Percentiles rank a stretch among this genome's conserved stretches.
Conservation (phyloP, 1,284 basidiomycete genomes). For the Fomitopsis palustris region DNA sequence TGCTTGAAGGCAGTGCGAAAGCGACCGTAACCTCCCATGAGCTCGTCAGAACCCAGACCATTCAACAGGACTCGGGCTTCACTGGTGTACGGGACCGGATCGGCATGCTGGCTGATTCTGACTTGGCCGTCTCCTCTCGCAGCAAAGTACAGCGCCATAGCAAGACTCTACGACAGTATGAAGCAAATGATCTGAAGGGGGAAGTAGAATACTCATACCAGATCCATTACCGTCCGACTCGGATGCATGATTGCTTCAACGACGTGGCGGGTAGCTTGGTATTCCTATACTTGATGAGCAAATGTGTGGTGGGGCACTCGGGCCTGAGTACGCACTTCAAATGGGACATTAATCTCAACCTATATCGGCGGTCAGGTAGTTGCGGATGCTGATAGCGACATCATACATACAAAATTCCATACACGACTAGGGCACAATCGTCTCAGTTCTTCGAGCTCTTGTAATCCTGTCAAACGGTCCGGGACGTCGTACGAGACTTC, state of each 20-base stretch:
- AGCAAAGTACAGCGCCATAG: constrained; percentile 91
- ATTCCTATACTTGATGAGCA: constrained; percentile 48
- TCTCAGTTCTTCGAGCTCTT: constrained; percentile 75
- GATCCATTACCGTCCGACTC: constrained; percentile 85
- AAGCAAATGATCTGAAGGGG: background rate
- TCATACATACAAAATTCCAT: constrained; percentile 81
- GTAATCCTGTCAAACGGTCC: constrained; percentile 80
- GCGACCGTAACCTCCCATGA: constrained; percentile 91
- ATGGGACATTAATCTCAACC: constrained; percentile 86
- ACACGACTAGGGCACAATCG: constrained; percentile 65
- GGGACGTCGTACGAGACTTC: constrained; percentile 67
- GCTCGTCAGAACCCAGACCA: constrained; percentile 93
- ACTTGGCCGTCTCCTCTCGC: constrained; percentile 72
- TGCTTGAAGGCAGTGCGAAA: constrained; percentile 76
- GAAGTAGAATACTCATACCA: constrained; percentile 47
- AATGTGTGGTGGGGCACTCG: constrained; percentile 3
- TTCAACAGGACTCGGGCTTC: constrained; percentile 83
- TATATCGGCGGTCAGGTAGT: constrained; percentile 24
- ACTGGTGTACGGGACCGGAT: constrained; percentile 58
- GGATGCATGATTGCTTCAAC: constrained; percentile 83
- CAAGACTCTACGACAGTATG: constrained; percentile 69
- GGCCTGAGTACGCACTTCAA: constrained; percentile 45
- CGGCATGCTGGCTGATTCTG: constrained; percentile 31
- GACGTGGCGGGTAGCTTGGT: constrained; percentile 46
- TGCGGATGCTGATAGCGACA: background rate